A percentile compares a stretch with the other conserved stretches of the same genome.
Evolutionary conservation across 2,329 filamentous ascomycete genomes (phyloP).

Genomic region (Pleoardoris graminearum): DNA sequence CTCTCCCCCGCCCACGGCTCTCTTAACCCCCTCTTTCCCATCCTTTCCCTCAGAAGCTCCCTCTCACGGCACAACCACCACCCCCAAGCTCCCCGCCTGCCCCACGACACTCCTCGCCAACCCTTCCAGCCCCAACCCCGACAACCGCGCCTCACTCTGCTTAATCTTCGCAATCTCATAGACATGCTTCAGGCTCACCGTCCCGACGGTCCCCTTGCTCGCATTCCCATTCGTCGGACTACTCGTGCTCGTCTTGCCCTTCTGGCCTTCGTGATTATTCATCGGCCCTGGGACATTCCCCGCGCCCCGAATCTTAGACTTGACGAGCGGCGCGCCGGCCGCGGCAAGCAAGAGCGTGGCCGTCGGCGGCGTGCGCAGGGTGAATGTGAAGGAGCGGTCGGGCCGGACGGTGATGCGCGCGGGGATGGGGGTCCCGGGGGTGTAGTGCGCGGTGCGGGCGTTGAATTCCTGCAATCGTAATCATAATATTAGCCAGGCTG

Average conservation of each 20-base stretch:
- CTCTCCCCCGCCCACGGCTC: background rate
- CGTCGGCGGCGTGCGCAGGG: conserved; percentile 91
- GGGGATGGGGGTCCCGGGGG: conserved; percentile 81
- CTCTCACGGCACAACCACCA: conserved; percentile 52
- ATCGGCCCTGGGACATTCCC: conserved; percentile 54
- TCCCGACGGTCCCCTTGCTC: conserved; percentile 77
- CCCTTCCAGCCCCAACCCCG: conserved; percentile 80
- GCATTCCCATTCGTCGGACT: conserved; percentile 57
- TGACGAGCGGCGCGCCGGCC: conserved; percentile 73
- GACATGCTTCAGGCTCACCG: conserved; percentile 88
- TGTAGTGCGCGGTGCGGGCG: conserved; percentile 84
- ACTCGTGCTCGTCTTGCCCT: conserved; percentile 41
- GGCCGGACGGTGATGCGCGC: conserved; percentile 89
- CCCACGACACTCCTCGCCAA: conserved; percentile 72
- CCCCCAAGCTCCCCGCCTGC: conserved; percentile 55
- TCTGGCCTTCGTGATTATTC: conserved; percentile 43
- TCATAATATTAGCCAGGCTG: no score
- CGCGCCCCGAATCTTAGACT: conserved; percentile 76
- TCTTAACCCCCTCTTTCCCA: background rate
- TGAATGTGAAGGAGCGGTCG: conserved; percentile 91
- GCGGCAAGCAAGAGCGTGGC: conserved; percentile 86
- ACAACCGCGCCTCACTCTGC: conserved; percentile 55
- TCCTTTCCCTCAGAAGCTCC: no score
- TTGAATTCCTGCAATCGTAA: conserved; percentile 99
- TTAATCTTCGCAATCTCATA: conserved; percentile 99